These are phyloP conservation scores for Jatropha multifida DNA, from an alignment of 441 rosid genomes.

Conservation along the genomic window DNA sequence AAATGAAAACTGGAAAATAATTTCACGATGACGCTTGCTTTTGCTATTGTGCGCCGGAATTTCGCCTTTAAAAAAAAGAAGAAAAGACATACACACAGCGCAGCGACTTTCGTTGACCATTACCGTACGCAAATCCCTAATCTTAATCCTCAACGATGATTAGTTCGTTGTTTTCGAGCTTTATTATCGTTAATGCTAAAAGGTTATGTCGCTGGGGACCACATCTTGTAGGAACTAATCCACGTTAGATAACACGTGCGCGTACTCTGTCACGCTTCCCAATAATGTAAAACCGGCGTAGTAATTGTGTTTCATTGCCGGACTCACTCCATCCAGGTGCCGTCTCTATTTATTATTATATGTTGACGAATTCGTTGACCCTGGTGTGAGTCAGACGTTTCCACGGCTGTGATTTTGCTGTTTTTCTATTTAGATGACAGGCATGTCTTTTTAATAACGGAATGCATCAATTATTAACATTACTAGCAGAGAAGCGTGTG, in stretches of 20 bases:
- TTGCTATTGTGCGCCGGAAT: slow-evolving; percentile 16
- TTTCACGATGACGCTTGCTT: background rate
- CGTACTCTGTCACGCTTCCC: background rate
- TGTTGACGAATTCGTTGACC: background rate
- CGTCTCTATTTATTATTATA: background rate
- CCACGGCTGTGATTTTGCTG: slow-evolving; percentile 15
- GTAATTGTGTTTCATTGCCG: background rate
- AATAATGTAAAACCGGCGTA: background rate
- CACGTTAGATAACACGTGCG: background rate
- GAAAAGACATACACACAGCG: too few relatives aligned
- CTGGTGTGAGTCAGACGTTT: background rate
- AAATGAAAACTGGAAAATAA: background rate
- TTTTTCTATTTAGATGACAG: background rate
- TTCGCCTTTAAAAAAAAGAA: background rate
- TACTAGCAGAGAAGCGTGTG: background rate
- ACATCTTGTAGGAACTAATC: background rate
- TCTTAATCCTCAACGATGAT: too few relatives aligned
- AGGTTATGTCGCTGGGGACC: background rate
- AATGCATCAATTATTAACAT: background rate
- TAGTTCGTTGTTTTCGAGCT: too few relatives aligned
- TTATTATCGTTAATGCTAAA: too few relatives aligned
- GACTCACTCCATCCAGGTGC: slow-evolving; percentile 11
- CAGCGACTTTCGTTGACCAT: background rate
- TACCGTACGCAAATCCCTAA: background rate
- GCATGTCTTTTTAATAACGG: background rate